phyloP scores from a whole-genome alignment of 257 asterid genomes.

The Nyctanthes arbortristis region DNA sequence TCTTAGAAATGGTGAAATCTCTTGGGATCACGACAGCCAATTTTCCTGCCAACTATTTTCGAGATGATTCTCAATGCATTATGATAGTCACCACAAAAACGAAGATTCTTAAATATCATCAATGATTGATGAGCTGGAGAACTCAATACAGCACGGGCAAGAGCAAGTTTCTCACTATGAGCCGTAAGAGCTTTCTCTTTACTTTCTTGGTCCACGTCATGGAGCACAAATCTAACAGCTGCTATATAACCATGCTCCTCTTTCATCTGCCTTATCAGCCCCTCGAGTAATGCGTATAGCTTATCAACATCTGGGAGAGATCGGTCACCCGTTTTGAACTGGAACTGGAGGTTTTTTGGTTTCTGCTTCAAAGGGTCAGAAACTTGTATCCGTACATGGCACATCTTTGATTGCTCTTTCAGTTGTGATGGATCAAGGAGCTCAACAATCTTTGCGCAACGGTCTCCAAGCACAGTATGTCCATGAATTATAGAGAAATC shows the following conservation, averaged over 20 bases:
- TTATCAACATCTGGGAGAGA: constrained; percentile 69
- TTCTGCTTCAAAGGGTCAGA: constrained; percentile 52
- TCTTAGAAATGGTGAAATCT: constrained; percentile 86
- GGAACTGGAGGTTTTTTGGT: constrained; percentile 52
- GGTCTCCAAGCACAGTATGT: constrained; percentile 69
- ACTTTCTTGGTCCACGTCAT: constrained; percentile 77
- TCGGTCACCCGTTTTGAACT: constrained; percentile 85
- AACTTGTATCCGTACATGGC: constrained; percentile 61
- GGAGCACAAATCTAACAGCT: constrained; percentile 74
- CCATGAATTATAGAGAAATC: constrained; percentile 72
- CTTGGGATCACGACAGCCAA: constrained; percentile 70
- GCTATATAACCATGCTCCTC: constrained; percentile 79
- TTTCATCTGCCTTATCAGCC: constrained; percentile 74
- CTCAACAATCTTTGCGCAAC: constrained; percentile 62
- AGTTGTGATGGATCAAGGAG: constrained; percentile 61
- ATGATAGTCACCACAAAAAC: constrained; percentile 84
- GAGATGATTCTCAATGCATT: constrained; percentile 76
- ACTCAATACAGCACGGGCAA: constrained; percentile 73
- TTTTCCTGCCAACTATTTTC: constrained; percentile 77
- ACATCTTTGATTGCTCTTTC: constrained; percentile 64
- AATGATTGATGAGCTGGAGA: constrained; percentile 60
- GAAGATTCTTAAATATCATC: constrained; percentile 74
- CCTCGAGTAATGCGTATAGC: constrained; percentile 55
- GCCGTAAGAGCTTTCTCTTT: constrained; percentile 88
- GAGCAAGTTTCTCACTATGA: constrained; percentile 88